Percentiles rank a stretch among this genome's conserved stretches.
phyloP scores from a whole-genome alignment of 306 rosid genomes.

The Begonia masoniana region DNA sequence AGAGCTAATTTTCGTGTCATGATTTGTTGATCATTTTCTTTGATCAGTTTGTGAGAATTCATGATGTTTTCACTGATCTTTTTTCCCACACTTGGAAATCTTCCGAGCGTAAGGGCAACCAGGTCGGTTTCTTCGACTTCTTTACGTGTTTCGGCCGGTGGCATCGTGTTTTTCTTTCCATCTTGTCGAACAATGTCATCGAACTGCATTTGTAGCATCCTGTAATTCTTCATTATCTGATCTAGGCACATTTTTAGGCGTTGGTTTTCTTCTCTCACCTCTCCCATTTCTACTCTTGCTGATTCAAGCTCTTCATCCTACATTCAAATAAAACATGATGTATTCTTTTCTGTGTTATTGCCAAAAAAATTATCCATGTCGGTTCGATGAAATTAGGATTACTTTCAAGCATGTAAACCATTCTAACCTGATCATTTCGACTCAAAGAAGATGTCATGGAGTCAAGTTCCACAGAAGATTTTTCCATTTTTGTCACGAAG shows the following conservation, averaged over 20 bases:
- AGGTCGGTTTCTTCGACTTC: conserved; percentile 38
- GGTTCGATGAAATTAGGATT: too few relatives aligned
- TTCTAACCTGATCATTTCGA: conserved; percentile 39
- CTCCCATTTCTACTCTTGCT: conserved; percentile 52
- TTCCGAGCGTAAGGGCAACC: conserved; percentile 73
- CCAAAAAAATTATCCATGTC: background rate
- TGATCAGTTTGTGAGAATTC: background rate
- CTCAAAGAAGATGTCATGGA: conserved; percentile 23
- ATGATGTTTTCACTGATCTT: conserved; percentile 16
- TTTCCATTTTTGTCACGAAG: conserved; percentile 14
- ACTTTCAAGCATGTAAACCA: too few relatives aligned
- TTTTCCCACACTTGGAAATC: conserved; percentile 23
- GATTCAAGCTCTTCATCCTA: conserved; percentile 42
- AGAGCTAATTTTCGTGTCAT: conserved; percentile 33
- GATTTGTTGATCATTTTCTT: conserved; percentile 12
- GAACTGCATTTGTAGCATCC: conserved; percentile 51
- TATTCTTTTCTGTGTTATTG: background rate
- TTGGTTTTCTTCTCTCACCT: conserved; percentile 59
- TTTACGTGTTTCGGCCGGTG: background rate
- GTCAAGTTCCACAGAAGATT: conserved; percentile 25
- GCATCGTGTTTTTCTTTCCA: conserved; percentile 10
- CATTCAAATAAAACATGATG: background rate
- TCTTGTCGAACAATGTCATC: conserved; percentile 28
- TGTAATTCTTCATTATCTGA: conserved; percentile 50
- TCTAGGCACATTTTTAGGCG: conserved; percentile 45